Evolutionary conservation across 1,284 basidiomycete species (phyloP), one percentile per base, ranked within the genome.

Genomic region (Flammula alnicola): DNA sequence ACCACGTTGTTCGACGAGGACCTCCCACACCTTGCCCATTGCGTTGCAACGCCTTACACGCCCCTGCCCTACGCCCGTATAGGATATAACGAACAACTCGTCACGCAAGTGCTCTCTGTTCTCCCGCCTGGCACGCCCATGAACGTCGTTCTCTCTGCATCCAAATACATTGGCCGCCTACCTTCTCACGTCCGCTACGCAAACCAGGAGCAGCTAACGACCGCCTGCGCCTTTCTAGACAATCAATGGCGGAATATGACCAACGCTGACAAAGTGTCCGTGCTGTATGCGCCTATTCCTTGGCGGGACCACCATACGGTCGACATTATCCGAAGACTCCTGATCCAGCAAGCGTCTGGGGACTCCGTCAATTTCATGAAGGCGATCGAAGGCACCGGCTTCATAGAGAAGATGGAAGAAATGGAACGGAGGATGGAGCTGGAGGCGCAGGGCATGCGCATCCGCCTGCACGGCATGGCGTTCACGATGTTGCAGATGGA

Each of bases 1-100:
- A 94, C 93, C 0, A 92, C 94, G 0, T 66, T 97, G 8, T 66
- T 80, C 42, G 68, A 75, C 2, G 65, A 72, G 2, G 93, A 97
- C 63, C 76, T 98, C 11, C 76, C 79, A 0, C 69, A 82, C 43
- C 73, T 98, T 5, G 63, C 64, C 2, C 57, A 51, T 50, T 64
- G 66, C 10, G 48, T 76, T 11, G 55, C 50, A 1, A 40, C 55
- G 17, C 63, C 64, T 3, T 58, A 64, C 43, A 40, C 51, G 22
- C 63, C 67, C 22, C 60, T 72, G 6, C 44, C 52, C 8, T 58
- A 58, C 27, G 68, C 67, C 6, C 64, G 67, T 25, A 30, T 72
- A 25, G 54, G 54, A 0, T 46, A 57, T 5, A 51, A 45, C 3
- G 10, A 11, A 6, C 44, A 46, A 1, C 51, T 56, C 0, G 61